Evolutionary conservation across 2,329 filamentous ascomycete species (phyloP), one percentile per base, ranked within the genome.

Genomic region (Monosporascus sp.): DNA sequence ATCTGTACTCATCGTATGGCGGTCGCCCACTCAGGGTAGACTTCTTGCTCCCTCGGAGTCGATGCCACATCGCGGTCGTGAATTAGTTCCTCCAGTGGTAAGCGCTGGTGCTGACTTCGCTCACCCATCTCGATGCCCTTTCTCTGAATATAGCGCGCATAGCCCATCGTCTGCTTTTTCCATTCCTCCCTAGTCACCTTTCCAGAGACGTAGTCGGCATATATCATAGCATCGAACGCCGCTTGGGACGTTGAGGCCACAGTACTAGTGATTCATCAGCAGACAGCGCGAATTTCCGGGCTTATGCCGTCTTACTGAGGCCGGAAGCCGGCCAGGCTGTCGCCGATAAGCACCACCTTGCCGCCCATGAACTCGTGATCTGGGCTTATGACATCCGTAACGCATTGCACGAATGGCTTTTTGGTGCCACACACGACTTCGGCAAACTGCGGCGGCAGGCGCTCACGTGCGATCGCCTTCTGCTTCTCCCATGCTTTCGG

Each of bases 301-400:
- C 9, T 35, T 35, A 35, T 41, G 38, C 7, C 6, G 22, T 26
- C 43, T 26, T 46, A 46, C 43, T 77, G 75, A 3, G 75, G 74
- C 4, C 75, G 58, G 50, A 78, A 75, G 0, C 71, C 70, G 0
- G 74, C 72, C 1, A 77, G 55, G 1, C 74, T 72, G 57, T 78
- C 75, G n/a, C 74, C 74, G 2, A 74, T 63, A 2, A 78, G 56
- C 17, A 78, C 55, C 0, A 76, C 63, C 51, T 68, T 72, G 0
- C 70, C 72, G 37, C 65, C 63, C 20, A 69, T 56, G 49, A 69
- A 74, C 51, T 68, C 63, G 40, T 72, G 62, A 16, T 60, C 55
- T 0, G 68, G 66, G n/a, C 65, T 67, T 3, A 72, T 50, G 1
- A 71, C 69, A 50, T 75, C 73, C 4, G 70, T 72, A 7, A 75